Conservation (phyloP, 2,329 filamentous ascomycete species). For the Fusarium sp. region DNA sequence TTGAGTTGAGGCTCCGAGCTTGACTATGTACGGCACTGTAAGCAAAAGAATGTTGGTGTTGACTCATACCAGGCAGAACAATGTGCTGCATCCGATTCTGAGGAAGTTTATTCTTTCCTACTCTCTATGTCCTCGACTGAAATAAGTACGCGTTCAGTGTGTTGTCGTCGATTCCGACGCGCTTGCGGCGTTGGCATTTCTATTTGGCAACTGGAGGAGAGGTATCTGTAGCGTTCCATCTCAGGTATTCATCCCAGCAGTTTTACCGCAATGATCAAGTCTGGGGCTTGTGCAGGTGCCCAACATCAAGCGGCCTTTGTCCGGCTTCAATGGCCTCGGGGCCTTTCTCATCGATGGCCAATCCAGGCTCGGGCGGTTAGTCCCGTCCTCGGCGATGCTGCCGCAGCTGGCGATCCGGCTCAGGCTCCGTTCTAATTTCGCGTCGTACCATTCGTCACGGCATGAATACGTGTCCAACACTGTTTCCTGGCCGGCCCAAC, state of each 20-base stretch:
- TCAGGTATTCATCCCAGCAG: slow-evolving; percentile 26
- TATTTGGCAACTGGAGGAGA: slow-evolving; percentile 10
- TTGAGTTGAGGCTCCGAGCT: slow-evolving; percentile 33
- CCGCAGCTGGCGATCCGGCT: slow-evolving; percentile 29
- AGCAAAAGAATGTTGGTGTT: slow-evolving; percentile 17
- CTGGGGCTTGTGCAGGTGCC: slow-evolving; percentile 42
- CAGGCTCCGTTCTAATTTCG: slow-evolving; percentile 23
- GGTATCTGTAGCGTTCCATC: slow-evolving; percentile 6
- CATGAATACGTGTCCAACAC: slow-evolving; percentile 33
- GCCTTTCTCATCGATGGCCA: background rate
- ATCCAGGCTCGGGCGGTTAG: slow-evolving; percentile 8
- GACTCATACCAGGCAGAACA: slow-evolving; percentile 25
- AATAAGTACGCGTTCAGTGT: slow-evolving; percentile 2
- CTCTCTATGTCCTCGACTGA: background rate
- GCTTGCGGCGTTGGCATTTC: slow-evolving; percentile 19
- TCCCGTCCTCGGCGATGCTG: slow-evolving; percentile 24
- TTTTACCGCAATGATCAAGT: slow-evolving; percentile 30
- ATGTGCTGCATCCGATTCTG: background rate
- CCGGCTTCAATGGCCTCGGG: slow-evolving; percentile 14
- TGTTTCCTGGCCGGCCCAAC: slow-evolving; percentile 21
- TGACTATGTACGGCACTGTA: background rate
- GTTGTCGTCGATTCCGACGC: slow-evolving; percentile 9
- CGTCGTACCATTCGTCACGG: slow-evolving; percentile 28
- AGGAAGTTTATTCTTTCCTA: background rate
- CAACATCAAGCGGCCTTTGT: slow-evolving; percentile 31